Base-by-base conservation (phyloP, 208 protist species). In the Sergeia podlipaevii region DNA sequence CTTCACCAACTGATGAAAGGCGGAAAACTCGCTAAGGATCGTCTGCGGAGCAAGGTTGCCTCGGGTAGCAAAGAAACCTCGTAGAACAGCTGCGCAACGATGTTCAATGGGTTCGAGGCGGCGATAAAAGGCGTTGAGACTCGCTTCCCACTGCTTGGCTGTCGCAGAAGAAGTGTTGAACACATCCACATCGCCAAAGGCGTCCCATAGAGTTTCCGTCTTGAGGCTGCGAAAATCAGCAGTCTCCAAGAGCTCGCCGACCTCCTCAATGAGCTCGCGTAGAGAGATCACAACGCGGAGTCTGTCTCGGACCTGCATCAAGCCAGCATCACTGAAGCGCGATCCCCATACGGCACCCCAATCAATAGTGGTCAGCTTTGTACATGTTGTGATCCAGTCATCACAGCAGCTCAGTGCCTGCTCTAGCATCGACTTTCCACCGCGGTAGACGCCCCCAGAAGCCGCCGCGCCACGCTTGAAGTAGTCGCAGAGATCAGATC, bases 51-150 rank as follows among this genome's bases (percentile, higher is more conserved):
- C 59, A n/a, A 91, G 68, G 13, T 75, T 82, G 17, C 65, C 62
- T 24, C 75, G 73, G 26, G 74, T 54, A 20, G 74, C 49, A 48
- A 94, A 92, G 45, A 93, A 79, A 21, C 95, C 77, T 10, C 76
- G 65, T 28, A 96, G 74, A 17, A 76, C 74, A 15, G 59, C 48
- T 1, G 90, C 88, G 41, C 84, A 93, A 24, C 79, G 83, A 38
- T 93, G 84, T 55, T 94, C 89, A 49, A 91, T 66, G 2, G 85
- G 81, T 43, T 93, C 82, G 18, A 94, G 54, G n/a, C 85, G 79
- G 7, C 84, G 67, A 59, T 94, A 85, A 61, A 89, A 96, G 4
- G 79, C 62, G 46, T 60, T 76, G 18, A 92, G 53, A 10, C 64
- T 76, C 18, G 61, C 33, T 38, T 65, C 62, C 89, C 89, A 96